Evolutionary conservation across 2,329 filamentous ascomycete genomes (phyloP).

Genomic region (Diplodia scrobiculata): DNA sequence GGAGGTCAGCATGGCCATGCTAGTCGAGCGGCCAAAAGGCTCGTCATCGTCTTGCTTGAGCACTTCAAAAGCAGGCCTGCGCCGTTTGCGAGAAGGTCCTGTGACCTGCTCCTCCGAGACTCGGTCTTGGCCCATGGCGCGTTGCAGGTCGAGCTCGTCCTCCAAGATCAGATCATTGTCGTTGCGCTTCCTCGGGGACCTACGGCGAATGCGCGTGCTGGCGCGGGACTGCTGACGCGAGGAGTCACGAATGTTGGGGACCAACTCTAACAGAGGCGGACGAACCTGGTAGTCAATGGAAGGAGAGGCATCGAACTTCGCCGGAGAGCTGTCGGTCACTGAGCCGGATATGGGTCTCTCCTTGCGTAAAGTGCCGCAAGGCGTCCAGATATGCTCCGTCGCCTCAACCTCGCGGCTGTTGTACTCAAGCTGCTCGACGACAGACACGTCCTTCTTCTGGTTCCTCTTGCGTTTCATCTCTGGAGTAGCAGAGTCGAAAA

Average conservation of each 20-base stretch:
- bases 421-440: slow-evolving; percentile 66
- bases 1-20: slow-evolving; percentile 42
- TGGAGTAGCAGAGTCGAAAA: slow-evolving; percentile 77
- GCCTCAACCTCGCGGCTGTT: slow-evolving; percentile 66
- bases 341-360: slow-evolving; percentile 51
- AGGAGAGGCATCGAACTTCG: slow-evolving; percentile 42
- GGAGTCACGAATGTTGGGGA: slow-evolving; percentile 35
- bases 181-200: slow-evolving; percentile 11
- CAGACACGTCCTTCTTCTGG: slow-evolving; percentile 73
- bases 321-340: slow-evolving; percentile 44
- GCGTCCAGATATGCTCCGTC: slow-evolving; percentile 65
- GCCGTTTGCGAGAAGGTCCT: slow-evolving; percentile 35
- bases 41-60: slow-evolving; percentile 46
- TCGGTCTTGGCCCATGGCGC: slow-evolving; percentile 38
- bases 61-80: slow-evolving; percentile 46
- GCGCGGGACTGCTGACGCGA: slow-evolving; percentile 30
- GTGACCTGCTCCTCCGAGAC: not conserved
- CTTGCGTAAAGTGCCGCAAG: slow-evolving; percentile 47
- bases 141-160: slow-evolving; percentile 39
- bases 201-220: slow-evolving; percentile 5
- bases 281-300: slow-evolving; percentile 33
- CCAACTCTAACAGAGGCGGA: slow-evolving; percentile 39
- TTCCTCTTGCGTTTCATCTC: slow-evolving; percentile 74
- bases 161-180: slow-evolving; percentile 30
- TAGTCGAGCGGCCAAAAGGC: slow-evolving; percentile 40